Evolutionary conservation across 768 basidiomycete species (phyloP).

Genomic region (Termitomyces sp.): DNA sequence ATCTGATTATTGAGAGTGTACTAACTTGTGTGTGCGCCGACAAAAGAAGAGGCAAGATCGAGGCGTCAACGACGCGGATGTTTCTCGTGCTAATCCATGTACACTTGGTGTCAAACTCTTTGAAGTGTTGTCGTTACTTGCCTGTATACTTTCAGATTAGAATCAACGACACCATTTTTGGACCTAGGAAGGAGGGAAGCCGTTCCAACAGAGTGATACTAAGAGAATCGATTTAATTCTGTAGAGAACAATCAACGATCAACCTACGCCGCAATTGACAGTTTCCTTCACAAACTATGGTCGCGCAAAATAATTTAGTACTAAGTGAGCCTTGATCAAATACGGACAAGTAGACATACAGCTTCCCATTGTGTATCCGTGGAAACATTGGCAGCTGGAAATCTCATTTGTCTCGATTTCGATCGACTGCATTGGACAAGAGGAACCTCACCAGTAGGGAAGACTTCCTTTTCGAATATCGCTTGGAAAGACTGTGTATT

Average conservation of each 20-base stretch:
- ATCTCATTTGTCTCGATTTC: not conserved
- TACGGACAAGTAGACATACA: slow-evolving; percentile 7
- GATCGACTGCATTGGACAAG: not conserved
- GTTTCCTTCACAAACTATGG: slow-evolving; percentile 19
- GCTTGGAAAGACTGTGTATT: slow-evolving; percentile 24
- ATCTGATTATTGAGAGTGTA: not conserved
- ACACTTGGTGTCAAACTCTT: not conserved
- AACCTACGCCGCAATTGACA: slow-evolving; percentile 21
- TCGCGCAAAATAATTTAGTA: too few species aligned
- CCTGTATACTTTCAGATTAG: slow-evolving; percentile 21
- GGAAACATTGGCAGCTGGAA: slow-evolving; percentile 9
- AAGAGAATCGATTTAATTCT: not conserved
- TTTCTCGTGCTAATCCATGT: slow-evolving; percentile 34
- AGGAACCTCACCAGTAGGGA: slow-evolving; percentile 20
- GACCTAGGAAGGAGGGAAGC: slow-evolving; percentile 34
- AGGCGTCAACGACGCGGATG: slow-evolving; percentile 41
- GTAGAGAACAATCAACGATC: not conserved
- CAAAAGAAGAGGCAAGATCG: slow-evolving; percentile 35
- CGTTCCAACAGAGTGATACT: slow-evolving; percentile 31
- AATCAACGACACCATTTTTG: slow-evolving; percentile 19
- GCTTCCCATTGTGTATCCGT: slow-evolving; percentile 22
- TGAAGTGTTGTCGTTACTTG: not conserved
- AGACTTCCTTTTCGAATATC: slow-evolving; percentile 25
- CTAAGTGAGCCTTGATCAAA: not conserved
- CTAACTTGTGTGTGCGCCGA: slow-evolving; percentile 30